Conservation (phyloP, 306 rosid genomes). For the Prunus mira region DNA sequence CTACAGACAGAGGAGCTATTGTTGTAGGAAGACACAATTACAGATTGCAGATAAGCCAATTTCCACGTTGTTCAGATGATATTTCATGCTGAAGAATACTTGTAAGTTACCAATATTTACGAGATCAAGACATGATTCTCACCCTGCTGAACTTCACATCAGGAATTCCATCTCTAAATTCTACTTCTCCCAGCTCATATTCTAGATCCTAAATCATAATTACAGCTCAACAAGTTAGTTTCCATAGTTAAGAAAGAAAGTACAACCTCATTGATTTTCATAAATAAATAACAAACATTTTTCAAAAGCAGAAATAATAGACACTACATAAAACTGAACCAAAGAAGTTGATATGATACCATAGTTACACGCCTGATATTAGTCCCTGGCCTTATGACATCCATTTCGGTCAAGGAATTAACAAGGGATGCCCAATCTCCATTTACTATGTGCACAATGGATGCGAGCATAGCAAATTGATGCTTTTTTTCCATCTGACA, state of each 20-base stretch:
- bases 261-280: neutral
- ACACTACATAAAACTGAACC: neutral
- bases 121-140: slow-evolving; percentile 32
- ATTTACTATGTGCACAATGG: slow-evolving; percentile 90
- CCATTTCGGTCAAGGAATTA: slow-evolving; percentile 73
- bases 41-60: neutral
- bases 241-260: neutral
- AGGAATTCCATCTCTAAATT: slow-evolving; percentile 83
- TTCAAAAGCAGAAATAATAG: neutral
- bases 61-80: neutral
- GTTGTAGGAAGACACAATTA: neutral
- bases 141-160: slow-evolving; percentile 96
- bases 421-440: slow-evolving; percentile 98
- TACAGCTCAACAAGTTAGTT: neutral
- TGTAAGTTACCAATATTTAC: slow-evolving; percentile 5
- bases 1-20: too few relatives aligned
- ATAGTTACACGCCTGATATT: slow-evolving; percentile 65
- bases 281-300: neutral
- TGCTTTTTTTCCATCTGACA: slow-evolving; percentile 96
- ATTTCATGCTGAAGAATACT: neutral
- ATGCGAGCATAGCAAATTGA: slow-evolving; percentile 92
- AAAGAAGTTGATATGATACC: slow-evolving; percentile 48
- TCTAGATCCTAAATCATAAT: slow-evolving; percentile 79
- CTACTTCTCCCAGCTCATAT: slow-evolving; percentile 83
- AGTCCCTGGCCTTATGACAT: slow-evolving; percentile 81